Evolutionary conservation across 108 stramenopile species (phyloP), one percentile per base, ranked within the genome.

Genomic region (Schizochytrium sp.): DNA sequence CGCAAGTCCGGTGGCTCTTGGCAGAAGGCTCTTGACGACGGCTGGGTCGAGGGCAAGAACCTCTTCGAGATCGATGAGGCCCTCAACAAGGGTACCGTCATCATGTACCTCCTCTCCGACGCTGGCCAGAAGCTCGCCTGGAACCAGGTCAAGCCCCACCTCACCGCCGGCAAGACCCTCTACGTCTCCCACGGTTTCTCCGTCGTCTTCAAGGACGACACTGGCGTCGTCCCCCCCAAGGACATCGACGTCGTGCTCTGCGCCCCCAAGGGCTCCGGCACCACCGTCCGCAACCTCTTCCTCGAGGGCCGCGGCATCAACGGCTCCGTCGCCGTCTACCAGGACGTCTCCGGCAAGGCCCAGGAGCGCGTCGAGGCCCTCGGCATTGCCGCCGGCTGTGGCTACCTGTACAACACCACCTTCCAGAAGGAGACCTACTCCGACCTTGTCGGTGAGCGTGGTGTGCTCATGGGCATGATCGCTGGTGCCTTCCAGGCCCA

Each of bases 231-330:
- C 76, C 76, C 76, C 38, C 76, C 76, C 47, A 2, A 17, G 0
- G 76, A 83, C 76, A 83, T 83, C 47, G 76, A 83, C 76, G 76
- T 83, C 53, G 55, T 83, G 2, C 76, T 83, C 76, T 83, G 76
- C 76, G 76, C 76, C 8, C 76, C 76, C 47, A 83, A 83, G 76
- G 76, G 76, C 53, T 55, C 50, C 15, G 76, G 76, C 53, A 83
- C 76, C 76, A 83, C 76, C 76, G 76, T 83, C 15, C 76, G 76
- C 76, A 83, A 83, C 76, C 53, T 88, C 60, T 57, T 87, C 57
- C 87, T 87, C 57, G 87, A 87, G 87, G 87, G 87, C 57, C 87
- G 87, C 56, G 87, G 87, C 55, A 87, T 87, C 87, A 57, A 87
- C 87, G 87, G 56, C 55, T 56, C 87, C 61, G 87, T 88, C 59